Evolutionary conservation across 2,329 filamentous ascomycete genomes (phyloP).

Genomic region (Hymenoscyphus infarciens): DNA sequence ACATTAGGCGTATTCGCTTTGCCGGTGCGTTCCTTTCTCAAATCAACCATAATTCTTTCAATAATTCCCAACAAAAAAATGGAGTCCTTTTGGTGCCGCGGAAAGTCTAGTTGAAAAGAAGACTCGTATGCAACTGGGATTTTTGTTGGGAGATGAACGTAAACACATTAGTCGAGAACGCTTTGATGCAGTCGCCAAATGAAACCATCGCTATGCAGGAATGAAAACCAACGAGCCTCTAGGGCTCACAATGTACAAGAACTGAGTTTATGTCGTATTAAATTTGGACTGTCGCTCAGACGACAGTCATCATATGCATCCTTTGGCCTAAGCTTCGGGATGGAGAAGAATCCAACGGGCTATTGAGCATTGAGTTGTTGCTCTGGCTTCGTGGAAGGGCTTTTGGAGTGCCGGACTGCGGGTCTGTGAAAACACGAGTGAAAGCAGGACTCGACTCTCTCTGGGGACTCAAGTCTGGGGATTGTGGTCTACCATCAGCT

Average conservation of each 20-base stretch:
- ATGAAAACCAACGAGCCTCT: conserved; percentile 28
- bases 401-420: conserved; percentile 52
- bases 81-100: not conserved
- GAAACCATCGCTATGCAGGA: conserved; percentile 41
- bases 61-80: conserved; percentile 5
- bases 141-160: conserved; percentile 17
- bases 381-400: conserved; percentile 51
- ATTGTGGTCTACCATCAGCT: conserved; percentile 55
- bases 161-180: conserved; percentile 23
- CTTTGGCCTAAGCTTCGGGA: conserved; percentile 49
- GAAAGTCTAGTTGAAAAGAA: not conserved
- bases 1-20: conserved; percentile 16
- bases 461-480: conserved; percentile 48
- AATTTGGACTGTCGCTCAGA: conserved; percentile 25
- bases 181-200: conserved; percentile 25
- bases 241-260: conserved; percentile 30
- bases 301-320: conserved; percentile 64
- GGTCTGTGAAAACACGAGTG: conserved; percentile 62
- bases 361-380: conserved; percentile 49
- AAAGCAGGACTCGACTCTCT: conserved; percentile 63
- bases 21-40: not conserved
- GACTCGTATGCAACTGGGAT: not conserved
- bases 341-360: conserved; percentile 51
- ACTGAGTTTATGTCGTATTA: conserved; percentile 18
- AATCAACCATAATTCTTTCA: conserved; percentile 6